Base-by-base conservation (phyloP, 2,329 filamentous ascomycete genomes). In the Cladosporium oxysporum region DNA sequence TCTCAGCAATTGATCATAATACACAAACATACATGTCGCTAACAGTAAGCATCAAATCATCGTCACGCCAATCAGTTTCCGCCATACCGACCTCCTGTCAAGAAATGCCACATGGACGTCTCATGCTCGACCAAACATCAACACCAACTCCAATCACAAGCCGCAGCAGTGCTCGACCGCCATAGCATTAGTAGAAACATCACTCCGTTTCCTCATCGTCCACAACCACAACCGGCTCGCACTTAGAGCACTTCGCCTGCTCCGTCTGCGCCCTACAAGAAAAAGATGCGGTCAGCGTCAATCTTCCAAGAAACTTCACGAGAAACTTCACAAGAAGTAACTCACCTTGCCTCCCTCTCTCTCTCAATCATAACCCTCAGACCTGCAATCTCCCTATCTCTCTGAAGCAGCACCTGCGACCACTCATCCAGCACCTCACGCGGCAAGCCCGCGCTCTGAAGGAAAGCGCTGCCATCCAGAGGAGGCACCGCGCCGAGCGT, bases 361-460 rank as follows among this genome's bases (percentile, higher is more conserved):
- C 44, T 52, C 29, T 62, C 59, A 52, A 62, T 12, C 44, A n/a
- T 35, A 3, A 35, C 49, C 59, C 33, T 1, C 47, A 62, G 18
- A 12, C 59, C 59, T 7, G 29, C 59, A 35, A 62, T 58, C 55
- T 58, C 21, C 55, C 33, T 58, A 6, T 58, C 55, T 33, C 31
- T 58, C 55, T 57, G 62, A 28, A 65, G 49, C n/a, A 67, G 28
- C 26, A 61, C 53, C 26, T 33, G 28, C n/a, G 61, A 50, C 66
- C 62, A 67, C 41, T 67, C 57, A 2, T 65, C 50, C 28, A 65
- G 35, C 41, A 67, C 29, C 18, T 44, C 33, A 5, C 57, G 23
- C 23, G 29, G 31, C 41, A 47, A 47, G n/a, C 10, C n/a, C n/a
- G 41, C 41, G 6, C n/a, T 47, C n/a, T 47, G n/a, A 3, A 47